phyloP scores from a whole-genome alignment of 495 filamentous ascomycete species.

The Penicillium atrosanguineum region DNA sequence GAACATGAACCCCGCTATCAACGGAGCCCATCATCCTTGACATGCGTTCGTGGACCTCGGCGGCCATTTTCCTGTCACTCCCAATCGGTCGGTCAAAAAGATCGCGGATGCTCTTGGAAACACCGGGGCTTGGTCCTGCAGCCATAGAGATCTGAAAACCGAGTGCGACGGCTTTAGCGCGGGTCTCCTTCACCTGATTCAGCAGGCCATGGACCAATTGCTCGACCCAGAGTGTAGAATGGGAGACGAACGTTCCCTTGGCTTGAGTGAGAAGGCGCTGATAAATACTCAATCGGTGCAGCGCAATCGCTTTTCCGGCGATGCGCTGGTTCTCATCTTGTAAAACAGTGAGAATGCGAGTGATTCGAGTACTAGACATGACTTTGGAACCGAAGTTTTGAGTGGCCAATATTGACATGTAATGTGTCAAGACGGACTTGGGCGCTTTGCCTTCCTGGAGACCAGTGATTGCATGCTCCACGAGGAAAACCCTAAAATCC shows the following conservation, averaged over 20 bases:
- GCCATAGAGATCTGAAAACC: constrained; percentile 63
- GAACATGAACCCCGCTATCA: constrained; percentile 65
- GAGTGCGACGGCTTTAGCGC: constrained; percentile 68
- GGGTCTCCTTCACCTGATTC: constrained; percentile 71
- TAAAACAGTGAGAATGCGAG: constrained; percentile 63
- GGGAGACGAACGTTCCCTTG: constrained; percentile 61
- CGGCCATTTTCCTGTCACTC: constrained; percentile 57
- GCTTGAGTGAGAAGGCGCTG: constrained; percentile 67
- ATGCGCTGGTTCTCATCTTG: constrained; percentile 69
- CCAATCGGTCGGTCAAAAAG: constrained; percentile 58
- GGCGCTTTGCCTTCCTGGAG: constrained; percentile 62
- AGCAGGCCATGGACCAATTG: constrained; percentile 80
- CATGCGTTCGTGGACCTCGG: constrained; percentile 65
- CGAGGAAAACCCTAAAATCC: constrained; percentile 73
- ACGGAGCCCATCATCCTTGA: constrained; percentile 64
- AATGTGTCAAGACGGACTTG: constrained; percentile 72
- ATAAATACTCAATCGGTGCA: constrained; percentile 73
- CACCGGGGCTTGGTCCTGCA: constrained; percentile 60
- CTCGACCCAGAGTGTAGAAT: constrained; percentile 62
- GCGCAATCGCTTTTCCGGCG: constrained; percentile 72
- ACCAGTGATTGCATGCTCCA: constrained; percentile 72
- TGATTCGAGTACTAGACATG: constrained; percentile 67
- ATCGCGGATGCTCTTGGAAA: constrained; percentile 62
- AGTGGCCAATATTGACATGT: constrained; percentile 72
- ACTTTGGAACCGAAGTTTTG: constrained; percentile 73